These are phyloP conservation scores for Xylaria intraflava DNA, from an alignment of 495 filamentous ascomycete species.

Conservation along the genomic window DNA sequence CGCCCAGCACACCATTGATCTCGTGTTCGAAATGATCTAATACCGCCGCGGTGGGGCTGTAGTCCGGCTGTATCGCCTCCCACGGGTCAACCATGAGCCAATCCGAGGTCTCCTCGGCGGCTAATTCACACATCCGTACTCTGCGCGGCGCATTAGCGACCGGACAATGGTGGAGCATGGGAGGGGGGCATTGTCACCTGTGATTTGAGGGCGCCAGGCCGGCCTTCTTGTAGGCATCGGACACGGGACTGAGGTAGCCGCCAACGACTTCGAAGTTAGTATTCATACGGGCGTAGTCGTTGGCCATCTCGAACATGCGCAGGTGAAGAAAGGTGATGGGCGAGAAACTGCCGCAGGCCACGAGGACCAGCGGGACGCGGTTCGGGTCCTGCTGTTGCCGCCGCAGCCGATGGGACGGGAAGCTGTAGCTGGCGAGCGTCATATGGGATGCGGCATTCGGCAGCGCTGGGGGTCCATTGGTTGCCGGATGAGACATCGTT, in stretches of 20 bases:
- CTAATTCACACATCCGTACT: conserved; percentile 65
- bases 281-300: conserved; percentile 47
- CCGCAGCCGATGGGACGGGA: conserved; percentile 65
- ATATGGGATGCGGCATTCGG: conserved; percentile 20
- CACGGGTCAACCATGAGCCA: conserved; percentile 83
- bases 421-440: conserved; percentile 54
- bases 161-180: not conserved
- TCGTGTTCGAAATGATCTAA: conserved; percentile 85
- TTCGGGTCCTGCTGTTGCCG: conserved; percentile 58
- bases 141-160: conserved; percentile 13
- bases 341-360: conserved; percentile 87
- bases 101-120: conserved; percentile 63
- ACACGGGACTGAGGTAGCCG: conserved; percentile 67
- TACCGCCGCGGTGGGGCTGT: conserved; percentile 82
- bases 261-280: conserved; percentile 81
- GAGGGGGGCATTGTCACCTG: conserved; percentile 39
- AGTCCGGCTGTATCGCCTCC: conserved; percentile 57
- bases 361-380: conserved; percentile 73
- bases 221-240: conserved; percentile 86
- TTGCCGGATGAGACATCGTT: conserved; percentile 8
- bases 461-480: conserved; percentile 1
- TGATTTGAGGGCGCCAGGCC: conserved; percentile 72
- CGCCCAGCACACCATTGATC: conserved; percentile 71
- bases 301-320: conserved; percentile 74
- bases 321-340: conserved; percentile 83